A percentile compares a stretch with the other conserved stretches of the same genome.
Evolutionary conservation across 148 eudicot species (phyloP).

Genomic region (Vaccinium darrowii): DNA sequence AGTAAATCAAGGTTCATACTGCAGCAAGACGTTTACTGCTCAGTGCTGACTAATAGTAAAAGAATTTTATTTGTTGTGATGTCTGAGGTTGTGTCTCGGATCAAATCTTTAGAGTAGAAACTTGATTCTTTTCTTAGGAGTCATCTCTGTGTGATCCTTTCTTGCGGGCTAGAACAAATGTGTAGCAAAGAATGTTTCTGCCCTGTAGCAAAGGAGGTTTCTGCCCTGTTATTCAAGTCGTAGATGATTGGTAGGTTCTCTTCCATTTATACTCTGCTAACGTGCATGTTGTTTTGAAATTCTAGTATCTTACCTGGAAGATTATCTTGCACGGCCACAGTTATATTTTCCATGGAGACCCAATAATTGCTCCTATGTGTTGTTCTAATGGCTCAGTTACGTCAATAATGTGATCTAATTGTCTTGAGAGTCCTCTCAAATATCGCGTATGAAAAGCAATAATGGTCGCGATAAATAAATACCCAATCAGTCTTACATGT

Average conservation of each 20-base stretch:
- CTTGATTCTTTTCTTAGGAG: background rate
- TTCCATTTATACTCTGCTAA: background rate
- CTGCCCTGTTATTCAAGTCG: background rate
- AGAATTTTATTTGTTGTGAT: background rate
- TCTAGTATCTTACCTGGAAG: background rate
- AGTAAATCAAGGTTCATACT: background rate
- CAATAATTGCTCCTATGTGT: background rate
- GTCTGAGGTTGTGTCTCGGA: background rate
- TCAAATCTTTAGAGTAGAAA: conserved; percentile 8
- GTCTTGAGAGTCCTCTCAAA: background rate
- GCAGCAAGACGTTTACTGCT: background rate
- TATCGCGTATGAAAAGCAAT: background rate
- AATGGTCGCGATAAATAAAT: background rate
- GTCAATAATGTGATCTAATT: background rate
- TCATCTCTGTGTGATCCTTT: background rate
- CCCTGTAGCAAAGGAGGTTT: background rate
- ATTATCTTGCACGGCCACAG: background rate
- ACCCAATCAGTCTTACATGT: background rate
- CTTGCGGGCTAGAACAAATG: background rate
- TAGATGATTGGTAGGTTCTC: background rate
- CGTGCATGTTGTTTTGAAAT: background rate
- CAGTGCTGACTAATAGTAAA: background rate
- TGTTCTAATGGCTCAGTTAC: background rate
- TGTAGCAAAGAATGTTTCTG: background rate
- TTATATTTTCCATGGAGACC: background rate